A percentile compares a stretch with the other conserved stretches of the same genome.
phyloP scores from a whole-genome alignment of 352 stramenopile species.

The Phytophthora lateralis region DNA sequence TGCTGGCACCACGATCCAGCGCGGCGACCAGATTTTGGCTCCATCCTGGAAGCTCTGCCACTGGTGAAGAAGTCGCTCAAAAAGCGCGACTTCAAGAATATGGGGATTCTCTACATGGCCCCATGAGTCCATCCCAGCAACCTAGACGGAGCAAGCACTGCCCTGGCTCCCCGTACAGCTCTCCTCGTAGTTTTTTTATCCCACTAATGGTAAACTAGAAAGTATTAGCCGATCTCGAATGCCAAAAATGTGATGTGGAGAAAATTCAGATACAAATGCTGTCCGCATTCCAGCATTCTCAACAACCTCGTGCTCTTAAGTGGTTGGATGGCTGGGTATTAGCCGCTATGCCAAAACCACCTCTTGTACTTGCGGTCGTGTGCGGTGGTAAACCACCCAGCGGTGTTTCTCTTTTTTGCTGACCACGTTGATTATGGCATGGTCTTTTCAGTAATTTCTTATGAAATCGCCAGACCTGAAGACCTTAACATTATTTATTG shows the following conservation, averaged over 20 bases:
- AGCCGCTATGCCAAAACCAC: constrained; percentile 32
- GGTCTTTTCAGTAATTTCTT: too few species aligned
- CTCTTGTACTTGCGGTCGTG: too few species aligned
- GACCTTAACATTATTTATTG: too few species aligned
- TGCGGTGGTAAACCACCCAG: too few species aligned
- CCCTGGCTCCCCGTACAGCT: constrained; percentile 2
- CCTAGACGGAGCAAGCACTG: constrained; percentile 22
- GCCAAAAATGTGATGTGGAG: constrained; percentile 11
- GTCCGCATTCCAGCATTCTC: neutral
- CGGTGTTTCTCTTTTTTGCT: constrained; percentile 38
- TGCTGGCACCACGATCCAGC: constrained; percentile 86
- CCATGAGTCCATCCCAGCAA: constrained; percentile 17
- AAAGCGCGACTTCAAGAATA: constrained; percentile 88
- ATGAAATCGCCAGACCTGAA: too few species aligned
- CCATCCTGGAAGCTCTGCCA: constrained; percentile 77
- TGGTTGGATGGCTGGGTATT: constrained; percentile 29
- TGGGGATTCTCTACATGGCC: constrained; percentile 61
- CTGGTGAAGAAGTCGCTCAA: constrained; percentile 83
- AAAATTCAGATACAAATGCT: neutral
- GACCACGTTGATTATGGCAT: constrained; percentile 24
- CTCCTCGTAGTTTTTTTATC: constrained; percentile 29
- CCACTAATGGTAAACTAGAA: constrained; percentile 43
- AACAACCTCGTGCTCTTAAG: constrained; percentile 17
- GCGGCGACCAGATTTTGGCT: constrained; percentile 73
- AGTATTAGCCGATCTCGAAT: constrained; percentile 29